Base-by-base conservation (phyloP, 2,329 filamentous ascomycete genomes). In the Canariomyces notabilis region DNA sequence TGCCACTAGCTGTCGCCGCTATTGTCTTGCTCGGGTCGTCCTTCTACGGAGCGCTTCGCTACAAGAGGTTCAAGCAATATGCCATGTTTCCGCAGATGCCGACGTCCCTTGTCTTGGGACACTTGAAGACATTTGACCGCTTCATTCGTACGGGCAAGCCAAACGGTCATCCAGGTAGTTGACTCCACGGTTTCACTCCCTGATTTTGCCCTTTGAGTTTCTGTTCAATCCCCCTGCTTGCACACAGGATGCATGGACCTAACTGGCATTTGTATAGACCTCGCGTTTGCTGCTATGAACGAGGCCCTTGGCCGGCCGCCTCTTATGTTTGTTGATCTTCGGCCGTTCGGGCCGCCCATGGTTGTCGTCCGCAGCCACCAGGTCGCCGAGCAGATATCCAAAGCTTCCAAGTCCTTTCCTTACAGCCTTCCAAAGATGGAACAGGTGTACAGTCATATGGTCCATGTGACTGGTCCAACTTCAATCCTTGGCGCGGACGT, bases 331-430 rank as follows among this genome's bases (percentile, higher is more conserved):
- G 15, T 64, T 14, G 64, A 68, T 31, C 45, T 63, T 5, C 57
- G 64, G 20, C 65, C 66, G 2, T 11, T 62, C 15, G 53, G 46
- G 15, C 50, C 41, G 6, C 59, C 64, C 7, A 54, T 67, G 50
- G 47, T 63, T 14, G n/a, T 66, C 22, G 40, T 68, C 8, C 35
- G 52, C 5, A 60, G 49, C 42, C 55, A 64, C 26, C 57, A 59
- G 2, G 46, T 67, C 15, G 64, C 66, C 9, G 65, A 68, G 48
- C 61, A 67, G 37, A 48, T 65, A 18, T 53, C 63, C 1, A 61
- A 52, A 20, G 43, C 60, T 9, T 61, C 63, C 1, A 56, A 60
- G 33, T 33, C 35, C 32, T 62, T 56, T 31, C 60, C 57, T 0
- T 58, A 56, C 36, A 63, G 61, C 37, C 42, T 50, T 2, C 57